These are phyloP conservation scores for Suillus ampliporus DNA, from an alignment of 768 basidiomycete genomes.

Conservation along the genomic window DNA sequence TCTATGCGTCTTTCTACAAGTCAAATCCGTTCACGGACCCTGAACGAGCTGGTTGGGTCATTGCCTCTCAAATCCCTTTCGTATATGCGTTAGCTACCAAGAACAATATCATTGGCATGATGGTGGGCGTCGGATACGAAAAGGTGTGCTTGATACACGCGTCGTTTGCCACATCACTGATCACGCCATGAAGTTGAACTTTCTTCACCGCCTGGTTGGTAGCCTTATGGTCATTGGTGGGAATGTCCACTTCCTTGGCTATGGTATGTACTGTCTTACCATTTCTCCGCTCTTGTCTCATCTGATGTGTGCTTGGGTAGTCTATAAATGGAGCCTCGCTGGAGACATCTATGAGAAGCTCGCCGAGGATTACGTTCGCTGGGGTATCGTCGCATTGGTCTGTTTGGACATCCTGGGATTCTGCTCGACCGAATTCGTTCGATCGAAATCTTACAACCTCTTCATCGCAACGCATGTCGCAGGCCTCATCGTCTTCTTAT, in stretches of 20 bases:
- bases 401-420: slow-evolving; percentile 43
- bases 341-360: slow-evolving; percentile 20
- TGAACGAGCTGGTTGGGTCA: slow-evolving; percentile 41
- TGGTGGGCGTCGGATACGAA: slow-evolving; percentile 53
- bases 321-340: slow-evolving; percentile 35
- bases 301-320: slow-evolving; percentile 17
- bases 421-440: slow-evolving; percentile 47
- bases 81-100: slow-evolving; percentile 53
- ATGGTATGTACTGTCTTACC: slow-evolving; percentile 34
- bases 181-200: slow-evolving; percentile 48
- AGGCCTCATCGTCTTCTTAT: slow-evolving; percentile 48
- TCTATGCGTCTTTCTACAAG: slow-evolving; percentile 42
- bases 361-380: slow-evolving; percentile 23
- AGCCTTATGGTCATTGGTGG: slow-evolving; percentile 44
- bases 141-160: slow-evolving; percentile 39
- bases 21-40: slow-evolving; percentile 42
- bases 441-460: slow-evolving; percentile 48
- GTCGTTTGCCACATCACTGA: not conserved
- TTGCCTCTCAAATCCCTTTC: slow-evolving; percentile 51
- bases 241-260: slow-evolving; percentile 49
- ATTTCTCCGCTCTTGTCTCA: not conserved
- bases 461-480: slow-evolving; percentile 49
- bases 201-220: slow-evolving; percentile 60
- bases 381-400: slow-evolving; percentile 42
- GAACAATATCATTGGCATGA: slow-evolving; percentile 49